Percentiles rank a stretch among this genome's conserved stretches.
These are phyloP conservation scores for Reutealis trisperma DNA, from an alignment of 345 rosid species.

Conservation along the genomic window DNA sequence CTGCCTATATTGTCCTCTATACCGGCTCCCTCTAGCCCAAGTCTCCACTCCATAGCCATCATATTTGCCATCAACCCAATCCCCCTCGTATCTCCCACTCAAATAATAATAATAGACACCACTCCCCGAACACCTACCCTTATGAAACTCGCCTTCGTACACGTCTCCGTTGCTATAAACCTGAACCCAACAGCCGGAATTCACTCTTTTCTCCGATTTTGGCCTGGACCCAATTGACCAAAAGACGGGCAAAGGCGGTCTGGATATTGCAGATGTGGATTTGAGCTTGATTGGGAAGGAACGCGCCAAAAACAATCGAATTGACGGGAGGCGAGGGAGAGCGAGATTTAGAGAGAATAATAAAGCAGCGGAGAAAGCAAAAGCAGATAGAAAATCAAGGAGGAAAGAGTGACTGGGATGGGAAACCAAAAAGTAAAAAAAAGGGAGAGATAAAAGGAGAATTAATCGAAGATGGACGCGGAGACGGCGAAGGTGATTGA, in stretches of 20 bases:
- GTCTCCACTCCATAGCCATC: slow-evolving; percentile 94
- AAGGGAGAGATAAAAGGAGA: slow-evolving; percentile 66
- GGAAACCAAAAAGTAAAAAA: slow-evolving; percentile 75
- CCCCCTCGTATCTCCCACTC: slow-evolving; percentile 96
- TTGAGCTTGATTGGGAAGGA: slow-evolving; percentile 73
- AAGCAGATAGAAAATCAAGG: slow-evolving; percentile 82
- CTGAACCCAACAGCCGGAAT: slow-evolving; percentile 91
- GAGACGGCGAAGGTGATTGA: slow-evolving; percentile 47
- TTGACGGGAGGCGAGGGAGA: slow-evolving; percentile 78
- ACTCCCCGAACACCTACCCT: slow-evolving; percentile 83
- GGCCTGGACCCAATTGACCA: slow-evolving; percentile 91
- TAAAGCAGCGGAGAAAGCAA: slow-evolving; percentile 78
- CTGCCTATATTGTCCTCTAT: slow-evolving; percentile 80
- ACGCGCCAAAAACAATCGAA: slow-evolving; percentile 75
- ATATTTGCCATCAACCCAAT: slow-evolving; percentile 93
- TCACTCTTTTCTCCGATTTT: slow-evolving; percentile 57
- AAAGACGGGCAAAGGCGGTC: slow-evolving; percentile 67
- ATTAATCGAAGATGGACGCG: slow-evolving; percentile 63
- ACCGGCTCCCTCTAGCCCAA: slow-evolving; percentile 96
- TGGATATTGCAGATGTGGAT: slow-evolving; percentile 29
- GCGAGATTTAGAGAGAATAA: slow-evolving; percentile 74
- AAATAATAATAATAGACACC: slow-evolving; percentile 91
- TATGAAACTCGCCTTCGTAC: slow-evolving; percentile 85
- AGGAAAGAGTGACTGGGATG: slow-evolving; percentile 79
- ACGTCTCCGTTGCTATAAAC: slow-evolving; percentile 86